Base-by-base conservation (phyloP, 257 asterid genomes). In the Primulina huaijiensis region DNA sequence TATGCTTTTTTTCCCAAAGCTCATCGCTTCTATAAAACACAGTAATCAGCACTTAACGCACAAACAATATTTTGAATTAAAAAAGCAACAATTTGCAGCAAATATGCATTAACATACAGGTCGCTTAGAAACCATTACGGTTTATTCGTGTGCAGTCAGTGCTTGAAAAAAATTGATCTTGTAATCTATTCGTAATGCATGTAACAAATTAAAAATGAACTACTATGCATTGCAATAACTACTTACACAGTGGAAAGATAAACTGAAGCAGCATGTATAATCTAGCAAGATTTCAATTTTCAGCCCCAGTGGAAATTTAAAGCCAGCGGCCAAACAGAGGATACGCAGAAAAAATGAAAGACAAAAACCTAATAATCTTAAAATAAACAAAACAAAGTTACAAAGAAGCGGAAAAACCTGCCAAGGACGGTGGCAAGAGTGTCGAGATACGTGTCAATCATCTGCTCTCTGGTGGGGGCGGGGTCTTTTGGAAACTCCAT, bases 401-500 rank as follows among this genome's bases (percentile, higher is more conserved):
- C n/a, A 72, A 9, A 59, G 2, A 43, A 29, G 53, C 23, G 19
- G 65, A 8, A 27, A 58, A 38, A 94, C 99, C 99, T 94, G 64
- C 97, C 97, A 64, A 91, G 89, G 80, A 91, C 98, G 53, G 90
- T 81, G 23, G 97, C 96, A 38, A 94, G 97, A 30, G 97, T 91
- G 69, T 89, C 55, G 74, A 94, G 99, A 55, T 91, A 94, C 70
- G 98, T 89, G 46, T 91, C 98, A 83, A 91, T 94, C 99, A 94
- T 94, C 80, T 94, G 99, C 27, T 94, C 99, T 68, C 97, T 83
- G 52, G 97, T 85, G 14, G 99, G 99, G 23, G 93, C 92, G 67
- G 97, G 99, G 85, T 94, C 99, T 60, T 91, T 91, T 29, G 99
- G 97, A 70, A 94, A 94, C 78, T 94, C 99, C 99, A 94, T 85